Evolutionary conservation across 495 filamentous ascomycete species (phyloP).

Genomic region (Entonaema liquescens): DNA sequence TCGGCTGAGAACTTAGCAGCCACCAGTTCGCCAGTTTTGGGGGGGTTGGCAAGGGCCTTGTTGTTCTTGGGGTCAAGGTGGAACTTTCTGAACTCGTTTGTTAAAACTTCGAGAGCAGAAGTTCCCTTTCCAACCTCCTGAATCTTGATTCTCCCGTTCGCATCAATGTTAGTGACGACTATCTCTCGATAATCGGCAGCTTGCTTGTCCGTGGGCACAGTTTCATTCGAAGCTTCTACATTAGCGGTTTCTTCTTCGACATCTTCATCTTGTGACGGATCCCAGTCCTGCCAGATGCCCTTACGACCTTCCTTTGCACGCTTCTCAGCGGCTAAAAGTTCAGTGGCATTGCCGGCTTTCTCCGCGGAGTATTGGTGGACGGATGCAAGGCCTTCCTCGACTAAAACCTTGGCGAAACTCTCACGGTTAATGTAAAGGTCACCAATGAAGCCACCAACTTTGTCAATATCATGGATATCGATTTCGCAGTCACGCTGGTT

Average conservation of each 20-base stretch:
- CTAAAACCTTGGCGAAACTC: constrained; percentile 91
- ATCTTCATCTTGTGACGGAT: constrained; percentile 81
- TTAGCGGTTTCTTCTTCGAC: constrained; percentile 59
- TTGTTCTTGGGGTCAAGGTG: constrained; percentile 80
- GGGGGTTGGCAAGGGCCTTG: constrained; percentile 73
- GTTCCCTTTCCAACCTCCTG: constrained; percentile 88
- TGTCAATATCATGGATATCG: constrained; percentile 93
- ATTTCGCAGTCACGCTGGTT: constrained; percentile 97
- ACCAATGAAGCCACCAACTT: constrained; percentile 96
- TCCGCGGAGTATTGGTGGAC: constrained; percentile 96
- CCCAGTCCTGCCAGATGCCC: constrained; percentile 92
- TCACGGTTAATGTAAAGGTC: constrained; percentile 93
- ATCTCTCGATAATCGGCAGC: constrained; percentile 91
- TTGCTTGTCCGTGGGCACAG: constrained; percentile 62
- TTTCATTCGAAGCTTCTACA: constrained; percentile 58
- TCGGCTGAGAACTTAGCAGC: constrained; percentile 89
- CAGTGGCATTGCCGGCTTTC: constrained; percentile 86
- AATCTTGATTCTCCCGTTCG: constrained; percentile 78
- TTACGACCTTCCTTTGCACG: constrained; percentile 86
- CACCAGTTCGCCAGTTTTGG: constrained; percentile 91
- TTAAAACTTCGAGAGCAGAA: constrained; percentile 80
- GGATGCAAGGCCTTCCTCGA: constrained; percentile 91
- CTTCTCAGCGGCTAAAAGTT: constrained; percentile 87
- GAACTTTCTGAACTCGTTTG: constrained; percentile 87
- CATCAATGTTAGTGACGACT: constrained; percentile 86